phyloP scores from a whole-genome alignment of 2,329 filamentous ascomycete species.

The Emmonsiellopsis sp. region DNA sequence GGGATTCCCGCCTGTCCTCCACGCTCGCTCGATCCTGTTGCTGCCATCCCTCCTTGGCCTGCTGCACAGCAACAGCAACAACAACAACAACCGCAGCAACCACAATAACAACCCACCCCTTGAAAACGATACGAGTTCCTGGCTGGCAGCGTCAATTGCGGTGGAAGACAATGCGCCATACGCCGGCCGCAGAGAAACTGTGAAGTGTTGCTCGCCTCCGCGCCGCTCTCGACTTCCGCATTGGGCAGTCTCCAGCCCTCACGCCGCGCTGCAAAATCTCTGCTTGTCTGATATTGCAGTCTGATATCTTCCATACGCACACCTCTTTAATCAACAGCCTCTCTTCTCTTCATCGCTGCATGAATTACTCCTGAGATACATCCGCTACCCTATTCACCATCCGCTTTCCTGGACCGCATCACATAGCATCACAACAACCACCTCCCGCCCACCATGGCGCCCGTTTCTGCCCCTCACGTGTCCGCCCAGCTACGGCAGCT shows the following conservation, averaged over 20 bases:
- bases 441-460: constrained; percentile 40
- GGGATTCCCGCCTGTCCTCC: too few species aligned
- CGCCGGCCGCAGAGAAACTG: background rate
- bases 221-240: background rate
- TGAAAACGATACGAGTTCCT: too few species aligned
- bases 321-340: too few species aligned
- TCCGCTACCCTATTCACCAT: background rate
- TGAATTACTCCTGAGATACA: background rate
- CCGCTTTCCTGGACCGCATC: background rate
- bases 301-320: too few species aligned
- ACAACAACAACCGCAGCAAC: too few species aligned
- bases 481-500: constrained; percentile 55
- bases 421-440: constrained; percentile 1
- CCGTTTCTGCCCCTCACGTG: constrained; percentile 42
- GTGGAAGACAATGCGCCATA: background rate
- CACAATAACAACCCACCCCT: too few species aligned
- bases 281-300: too few species aligned
- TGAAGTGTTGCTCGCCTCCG: background rate
- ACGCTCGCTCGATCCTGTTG: too few species aligned
- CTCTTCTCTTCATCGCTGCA: background rate
- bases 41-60: too few species aligned
- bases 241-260: background rate
- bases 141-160: background rate
- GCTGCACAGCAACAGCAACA: too few species aligned
- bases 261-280: background rate